Percentiles rank a stretch among this genome's conserved stretches.
Evolutionary conservation across 192 early-diverging fungal species (phyloP).

Genomic region (Linnemannia zychae): DNA sequence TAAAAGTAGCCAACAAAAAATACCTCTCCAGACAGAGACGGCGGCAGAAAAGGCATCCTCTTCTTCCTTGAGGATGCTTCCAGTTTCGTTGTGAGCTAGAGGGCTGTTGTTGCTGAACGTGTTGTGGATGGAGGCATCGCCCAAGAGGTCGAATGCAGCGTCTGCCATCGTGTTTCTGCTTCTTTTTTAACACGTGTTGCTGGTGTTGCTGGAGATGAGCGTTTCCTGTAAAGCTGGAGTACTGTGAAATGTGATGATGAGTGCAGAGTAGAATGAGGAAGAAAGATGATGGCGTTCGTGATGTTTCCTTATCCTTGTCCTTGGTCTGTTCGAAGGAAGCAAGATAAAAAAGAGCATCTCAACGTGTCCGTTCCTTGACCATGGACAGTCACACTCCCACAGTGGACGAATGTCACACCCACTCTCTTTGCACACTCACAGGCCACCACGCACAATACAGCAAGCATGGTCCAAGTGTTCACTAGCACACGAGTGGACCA

Average conservation of each 20-base stretch:
- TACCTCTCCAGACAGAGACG: conserved; percentile 51
- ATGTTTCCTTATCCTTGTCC: neutral
- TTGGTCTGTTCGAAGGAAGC: neutral
- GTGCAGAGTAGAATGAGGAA: neutral
- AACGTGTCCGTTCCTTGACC: neutral
- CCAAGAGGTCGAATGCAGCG: conserved; percentile 51
- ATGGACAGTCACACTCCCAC: neutral
- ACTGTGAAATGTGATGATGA: neutral
- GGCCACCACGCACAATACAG: neutral
- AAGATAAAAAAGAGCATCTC: neutral
- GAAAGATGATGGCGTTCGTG: conserved; percentile 2
- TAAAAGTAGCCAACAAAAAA: neutral
- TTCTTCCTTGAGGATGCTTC: conserved; percentile 25
- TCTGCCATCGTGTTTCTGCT: conserved; percentile 33
- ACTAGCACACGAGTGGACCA: too few species aligned
- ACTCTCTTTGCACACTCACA: neutral
- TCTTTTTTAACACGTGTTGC: neutral
- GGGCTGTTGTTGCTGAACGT: neutral
- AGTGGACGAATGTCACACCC: neutral
- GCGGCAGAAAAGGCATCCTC: conserved; percentile 51
- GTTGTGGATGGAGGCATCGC: conserved; percentile 33
- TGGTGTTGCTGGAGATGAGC: neutral
- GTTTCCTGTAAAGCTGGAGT: neutral
- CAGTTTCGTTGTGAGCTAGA: neutral
- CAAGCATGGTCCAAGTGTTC: too few species aligned